A percentile compares a stretch with the other conserved stretches of the same genome.
Evolutionary conservation across 2,329 filamentous ascomycete genomes (phyloP).

Genomic region (Botrytis cinerea): DNA sequence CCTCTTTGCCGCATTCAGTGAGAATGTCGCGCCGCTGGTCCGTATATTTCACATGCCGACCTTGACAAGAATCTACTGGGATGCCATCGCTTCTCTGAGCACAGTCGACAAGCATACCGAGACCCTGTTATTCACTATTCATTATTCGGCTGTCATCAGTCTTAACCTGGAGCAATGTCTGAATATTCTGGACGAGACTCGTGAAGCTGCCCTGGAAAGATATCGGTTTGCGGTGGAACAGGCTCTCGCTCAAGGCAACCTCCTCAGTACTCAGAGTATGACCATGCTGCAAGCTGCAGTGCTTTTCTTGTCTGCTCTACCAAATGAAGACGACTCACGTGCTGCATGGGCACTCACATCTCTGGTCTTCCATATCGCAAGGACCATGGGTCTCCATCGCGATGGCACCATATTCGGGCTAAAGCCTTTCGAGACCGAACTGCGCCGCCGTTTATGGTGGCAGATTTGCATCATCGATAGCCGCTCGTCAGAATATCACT

Average conservation of each 20-base stretch:
- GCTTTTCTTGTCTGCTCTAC: conserved; percentile 60
- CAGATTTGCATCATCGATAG: conserved; percentile 15
- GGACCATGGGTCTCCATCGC: conserved; percentile 51
- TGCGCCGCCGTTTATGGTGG: conserved; percentile 20
- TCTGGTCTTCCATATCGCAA: conserved; percentile 51
- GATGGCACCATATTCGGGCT: conserved; percentile 40
- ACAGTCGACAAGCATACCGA: conserved; percentile 48
- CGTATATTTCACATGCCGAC: conserved; percentile 12
- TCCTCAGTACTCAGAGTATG: conserved; percentile 57
- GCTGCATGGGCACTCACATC: conserved; percentile 53
- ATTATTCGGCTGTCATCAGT: conserved; percentile 59
- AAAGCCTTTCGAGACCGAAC: conserved; percentile 14
- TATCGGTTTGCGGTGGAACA: conserved; percentile 38
- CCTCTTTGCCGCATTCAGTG: conserved; percentile 7
- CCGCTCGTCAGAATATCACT: conserved; percentile 12
- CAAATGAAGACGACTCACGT: conserved; percentile 42
- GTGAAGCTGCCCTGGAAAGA: conserved; percentile 13
- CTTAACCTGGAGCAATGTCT: conserved; percentile 57
- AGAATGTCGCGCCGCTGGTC: conserved; percentile 11
- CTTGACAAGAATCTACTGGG: neutral
- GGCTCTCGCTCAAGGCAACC: conserved; percentile 65
- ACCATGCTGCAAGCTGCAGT: conserved; percentile 63
- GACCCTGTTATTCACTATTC: conserved; percentile 68
- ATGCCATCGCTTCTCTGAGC: conserved; percentile 2
- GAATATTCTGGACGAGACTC: conserved; percentile 47